These are phyloP conservation scores for Neurospora cerealis DNA, from an alignment of 495 filamentous ascomycete species.

Conservation along the genomic window DNA sequence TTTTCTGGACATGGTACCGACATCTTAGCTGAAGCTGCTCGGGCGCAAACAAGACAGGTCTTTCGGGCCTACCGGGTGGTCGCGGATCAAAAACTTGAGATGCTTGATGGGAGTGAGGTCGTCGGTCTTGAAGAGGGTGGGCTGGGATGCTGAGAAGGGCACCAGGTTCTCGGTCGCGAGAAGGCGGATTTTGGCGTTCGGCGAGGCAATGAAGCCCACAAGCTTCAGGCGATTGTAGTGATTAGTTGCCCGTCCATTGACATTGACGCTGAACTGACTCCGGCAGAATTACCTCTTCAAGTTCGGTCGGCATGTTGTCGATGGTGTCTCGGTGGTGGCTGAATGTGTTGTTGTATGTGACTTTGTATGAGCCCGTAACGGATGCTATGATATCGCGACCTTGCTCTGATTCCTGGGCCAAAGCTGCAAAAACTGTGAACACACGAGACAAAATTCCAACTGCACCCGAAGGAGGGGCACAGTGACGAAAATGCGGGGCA, in stretches of 20 bases:
- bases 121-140: slow-evolving; percentile 71
- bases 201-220: slow-evolving; percentile 84
- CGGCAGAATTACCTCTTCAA: slow-evolving; percentile 56
- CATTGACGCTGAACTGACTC: background rate
- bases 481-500: background rate
- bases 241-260: background rate
- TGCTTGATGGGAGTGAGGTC: slow-evolving; percentile 74
- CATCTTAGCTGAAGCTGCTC: background rate
- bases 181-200: slow-evolving; percentile 69
- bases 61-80: slow-evolving; percentile 51
- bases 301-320: slow-evolving; percentile 61
- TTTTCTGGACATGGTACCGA: slow-evolving; percentile 44
- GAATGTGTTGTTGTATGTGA: background rate
- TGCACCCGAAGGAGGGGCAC: background rate
- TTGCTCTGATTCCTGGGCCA: background rate
- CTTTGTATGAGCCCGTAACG: background rate
- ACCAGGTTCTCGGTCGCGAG: slow-evolving; percentile 77
- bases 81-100: slow-evolving; percentile 77
- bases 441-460: background rate
- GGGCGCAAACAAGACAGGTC: background rate
- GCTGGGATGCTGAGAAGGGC: slow-evolving; percentile 68
- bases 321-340: background rate
- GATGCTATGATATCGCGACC: background rate
- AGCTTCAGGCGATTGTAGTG: slow-evolving; percentile 41
- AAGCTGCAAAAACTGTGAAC: background rate